phyloP scores from a whole-genome alignment of 768 basidiomycete species.

The Polyporus arcularius region DNA sequence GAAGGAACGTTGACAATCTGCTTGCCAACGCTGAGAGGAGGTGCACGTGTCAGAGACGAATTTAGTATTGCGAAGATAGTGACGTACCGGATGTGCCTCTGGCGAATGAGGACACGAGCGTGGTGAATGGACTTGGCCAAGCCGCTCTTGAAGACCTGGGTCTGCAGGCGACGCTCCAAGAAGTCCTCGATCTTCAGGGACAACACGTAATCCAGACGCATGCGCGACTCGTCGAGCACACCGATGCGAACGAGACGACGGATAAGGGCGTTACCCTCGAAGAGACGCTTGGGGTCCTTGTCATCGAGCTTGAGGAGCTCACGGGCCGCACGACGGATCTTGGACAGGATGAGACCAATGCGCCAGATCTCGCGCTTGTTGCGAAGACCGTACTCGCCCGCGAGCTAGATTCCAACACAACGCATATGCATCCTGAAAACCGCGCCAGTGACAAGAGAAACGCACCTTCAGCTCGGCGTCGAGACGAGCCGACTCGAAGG shows the following conservation, averaged over 20 bases:
- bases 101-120: constrained; percentile 96
- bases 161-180: constrained; percentile 98
- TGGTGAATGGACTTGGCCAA: constrained; percentile 99
- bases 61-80: background rate
- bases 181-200: constrained; percentile 99
- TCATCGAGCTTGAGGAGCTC: constrained; percentile 99
- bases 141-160: constrained; percentile 99
- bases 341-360: constrained; percentile 95
- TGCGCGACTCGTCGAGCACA: constrained; percentile 98
- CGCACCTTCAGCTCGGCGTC: constrained; percentile 97
- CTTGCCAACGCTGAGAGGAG: constrained; percentile 78
- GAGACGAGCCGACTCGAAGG: constrained; percentile 97
- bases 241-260: constrained; percentile 97
- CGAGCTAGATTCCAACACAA: constrained; percentile 61
- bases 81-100: constrained; percentile 94
- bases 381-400: constrained; percentile 99
- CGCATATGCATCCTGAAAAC: background rate
- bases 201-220: constrained; percentile 99
- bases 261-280: constrained; percentile 98
- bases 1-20: constrained; percentile 99
- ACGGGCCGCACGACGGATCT: constrained; percentile 99
- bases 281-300: constrained; percentile 99
- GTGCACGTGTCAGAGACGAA: background rate
- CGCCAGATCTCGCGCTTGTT: constrained; percentile 99
- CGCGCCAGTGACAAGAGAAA: background rate